These are phyloP conservation scores for Aspergillus neoniger DNA, from an alignment of 2,329 filamentous ascomycete species.

Conservation along the genomic window DNA sequence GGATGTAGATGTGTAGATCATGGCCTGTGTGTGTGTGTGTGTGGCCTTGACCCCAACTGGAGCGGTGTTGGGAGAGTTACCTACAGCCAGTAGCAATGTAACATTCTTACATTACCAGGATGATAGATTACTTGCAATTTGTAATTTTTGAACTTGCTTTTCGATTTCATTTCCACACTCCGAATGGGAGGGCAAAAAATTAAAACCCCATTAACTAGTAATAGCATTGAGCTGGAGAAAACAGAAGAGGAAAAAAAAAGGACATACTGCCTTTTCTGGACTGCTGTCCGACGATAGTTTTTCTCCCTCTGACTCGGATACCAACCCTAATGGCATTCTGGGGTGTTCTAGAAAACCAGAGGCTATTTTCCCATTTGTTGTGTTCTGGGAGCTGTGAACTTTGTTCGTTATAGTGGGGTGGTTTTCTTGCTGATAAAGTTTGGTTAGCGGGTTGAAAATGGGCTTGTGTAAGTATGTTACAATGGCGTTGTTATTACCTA, in stretches of 20 bases:
- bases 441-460: background rate
- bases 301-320: background rate
- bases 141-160: too few relatives aligned
- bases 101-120: too few relatives aligned
- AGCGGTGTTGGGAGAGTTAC: too few relatives aligned
- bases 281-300: background rate
- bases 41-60: too few relatives aligned
- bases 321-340: background rate
- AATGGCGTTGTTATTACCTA: background rate
- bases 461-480: background rate
- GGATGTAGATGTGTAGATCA: background rate
- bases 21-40: background rate
- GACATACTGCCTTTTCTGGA: constrained; percentile 2
- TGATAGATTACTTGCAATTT: too few relatives aligned
- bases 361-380: constrained; percentile 4
- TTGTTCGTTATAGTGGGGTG: constrained; percentile 1
- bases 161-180: too few relatives aligned
- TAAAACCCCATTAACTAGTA: too few relatives aligned
- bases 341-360: constrained; percentile 3
- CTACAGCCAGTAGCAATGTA: too few relatives aligned
- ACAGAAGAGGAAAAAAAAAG: too few relatives aligned
- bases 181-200: too few relatives aligned
- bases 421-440: background rate
- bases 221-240: too few relatives aligned
- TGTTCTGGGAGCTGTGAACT: constrained; percentile 9